Percentiles rank a stretch among this genome's conserved stretches.
Conservation (phyloP, 2,329 filamentous ascomycete genomes). For the Periconia sp. region DNA sequence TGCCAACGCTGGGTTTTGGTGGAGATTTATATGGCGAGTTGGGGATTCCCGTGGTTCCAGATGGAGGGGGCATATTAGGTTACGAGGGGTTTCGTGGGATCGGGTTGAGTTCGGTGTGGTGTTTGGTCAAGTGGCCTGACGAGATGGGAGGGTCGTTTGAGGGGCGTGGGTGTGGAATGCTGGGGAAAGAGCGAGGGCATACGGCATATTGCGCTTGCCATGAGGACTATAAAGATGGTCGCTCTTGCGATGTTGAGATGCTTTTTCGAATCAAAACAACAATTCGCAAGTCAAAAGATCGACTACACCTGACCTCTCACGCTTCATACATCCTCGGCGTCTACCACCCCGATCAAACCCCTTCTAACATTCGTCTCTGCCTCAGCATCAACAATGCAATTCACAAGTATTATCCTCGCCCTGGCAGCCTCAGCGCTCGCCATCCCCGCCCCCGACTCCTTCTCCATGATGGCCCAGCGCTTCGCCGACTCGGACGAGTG, state of each 20-base stretch:
- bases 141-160: not conserved
- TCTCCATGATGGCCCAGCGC: not conserved
- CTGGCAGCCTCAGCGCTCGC: constrained; percentile 1
- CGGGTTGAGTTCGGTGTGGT: not conserved
- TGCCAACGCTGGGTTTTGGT: not conserved
- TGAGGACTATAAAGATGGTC: not conserved
- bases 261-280: too few relatives aligned
- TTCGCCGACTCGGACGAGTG: constrained; percentile 13
- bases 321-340: too few relatives aligned
- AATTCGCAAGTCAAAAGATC: too few relatives aligned
- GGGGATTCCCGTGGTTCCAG: not conserved
- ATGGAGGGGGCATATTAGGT: not conserved
- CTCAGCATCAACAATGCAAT: not conserved
- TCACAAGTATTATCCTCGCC: not conserved
- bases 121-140: constrained; percentile 1
- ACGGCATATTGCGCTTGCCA: not conserved
- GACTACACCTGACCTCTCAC: too few relatives aligned
- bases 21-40: not conserved
- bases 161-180: not conserved
- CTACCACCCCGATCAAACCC: not conserved
- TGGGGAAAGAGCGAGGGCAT: not conserved
- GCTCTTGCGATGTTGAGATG: not conserved
- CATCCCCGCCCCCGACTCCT: not conserved
- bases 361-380: not conserved
- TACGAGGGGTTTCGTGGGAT: not conserved